Percentiles rank a stretch among this genome's conserved stretches.
Conservation (phyloP, 2,329 filamentous ascomycete genomes). For the Aulographum hederae region DNA sequence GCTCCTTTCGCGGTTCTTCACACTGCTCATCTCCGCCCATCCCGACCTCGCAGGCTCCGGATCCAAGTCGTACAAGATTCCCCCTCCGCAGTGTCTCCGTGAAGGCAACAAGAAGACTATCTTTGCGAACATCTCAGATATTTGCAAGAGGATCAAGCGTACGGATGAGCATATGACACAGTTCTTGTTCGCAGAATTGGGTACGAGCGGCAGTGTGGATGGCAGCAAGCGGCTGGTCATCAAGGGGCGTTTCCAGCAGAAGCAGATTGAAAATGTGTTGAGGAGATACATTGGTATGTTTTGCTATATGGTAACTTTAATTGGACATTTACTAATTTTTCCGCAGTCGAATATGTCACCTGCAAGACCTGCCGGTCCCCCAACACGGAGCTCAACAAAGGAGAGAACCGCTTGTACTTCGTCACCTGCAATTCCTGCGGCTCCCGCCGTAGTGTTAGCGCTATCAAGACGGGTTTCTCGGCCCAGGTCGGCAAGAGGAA, state of each 20-base stretch:
- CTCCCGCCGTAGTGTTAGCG: slow-evolving; percentile 65
- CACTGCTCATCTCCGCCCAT: slow-evolving; percentile 84
- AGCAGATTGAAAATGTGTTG: slow-evolving; percentile 95
- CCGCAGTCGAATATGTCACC: slow-evolving; percentile 78
- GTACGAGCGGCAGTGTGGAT: slow-evolving; percentile 90
- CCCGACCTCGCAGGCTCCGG: slow-evolving; percentile 83
- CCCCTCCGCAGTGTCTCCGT: slow-evolving; percentile 91
- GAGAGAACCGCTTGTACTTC: slow-evolving; percentile 97
- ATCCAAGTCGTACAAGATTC: slow-evolving; percentile 96
- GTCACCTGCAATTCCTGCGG: slow-evolving; percentile 72
- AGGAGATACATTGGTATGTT: slow-evolving; percentile 79
- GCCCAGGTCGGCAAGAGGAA: slow-evolving; percentile 97
- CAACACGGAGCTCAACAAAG: slow-evolving; percentile 93
- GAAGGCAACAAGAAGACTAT: slow-evolving; percentile 99
- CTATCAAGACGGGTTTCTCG: slow-evolving; percentile 99
- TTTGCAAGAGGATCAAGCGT: slow-evolving; percentile 98
- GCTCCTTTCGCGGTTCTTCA: slow-evolving; percentile 85
- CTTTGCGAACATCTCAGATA: slow-evolving; percentile 97
- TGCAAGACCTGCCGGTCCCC: slow-evolving; percentile 96
- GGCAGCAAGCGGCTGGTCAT: slow-evolving; percentile 86
- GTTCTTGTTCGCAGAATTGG: slow-evolving; percentile 95
- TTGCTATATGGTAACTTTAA: neutral
- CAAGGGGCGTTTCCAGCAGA: slow-evolving; percentile 99
- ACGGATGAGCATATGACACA: slow-evolving; percentile 94
- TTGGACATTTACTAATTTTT: neutral